Evolutionary conservation across 371 early-diverging fungal genomes (phyloP).

Genomic region (Circinella umbellata): DNA sequence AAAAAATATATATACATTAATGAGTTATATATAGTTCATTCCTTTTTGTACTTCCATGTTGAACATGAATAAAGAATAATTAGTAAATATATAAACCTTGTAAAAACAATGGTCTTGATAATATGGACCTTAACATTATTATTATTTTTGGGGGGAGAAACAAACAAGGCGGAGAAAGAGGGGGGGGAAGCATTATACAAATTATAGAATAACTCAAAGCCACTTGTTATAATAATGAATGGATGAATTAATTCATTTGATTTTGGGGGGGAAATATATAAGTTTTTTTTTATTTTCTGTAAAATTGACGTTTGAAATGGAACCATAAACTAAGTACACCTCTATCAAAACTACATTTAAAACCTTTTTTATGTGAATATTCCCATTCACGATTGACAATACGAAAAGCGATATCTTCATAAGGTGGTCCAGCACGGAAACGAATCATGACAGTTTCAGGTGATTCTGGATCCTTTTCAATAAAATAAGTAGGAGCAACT

Average conservation of each 20-base stretch:
- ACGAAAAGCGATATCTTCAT: constrained; percentile 95
- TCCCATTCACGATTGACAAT: constrained; percentile 97
- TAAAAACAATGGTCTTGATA: neutral
- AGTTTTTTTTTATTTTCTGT: constrained; percentile 62
- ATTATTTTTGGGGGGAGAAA: neutral
- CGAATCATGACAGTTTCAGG: constrained; percentile 83
- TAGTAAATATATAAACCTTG: neutral
- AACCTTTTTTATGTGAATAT: constrained; percentile 89
- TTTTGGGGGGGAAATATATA: too few relatives aligned
- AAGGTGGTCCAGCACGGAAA: constrained; percentile 94
- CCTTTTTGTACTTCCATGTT: too few relatives aligned
- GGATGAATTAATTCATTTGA: too few relatives aligned
- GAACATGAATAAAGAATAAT: neutral
- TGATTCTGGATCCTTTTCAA: constrained; percentile 77
- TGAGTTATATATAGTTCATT: too few relatives aligned
- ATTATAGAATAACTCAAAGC: too few relatives aligned
- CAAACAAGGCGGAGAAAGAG: neutral
- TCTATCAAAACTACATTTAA: constrained; percentile 88
- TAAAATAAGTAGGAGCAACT: constrained; percentile 85
- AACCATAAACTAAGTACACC: constrained; percentile 93
- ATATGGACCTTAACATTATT: constrained; percentile 2
- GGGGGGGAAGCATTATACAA: neutral
- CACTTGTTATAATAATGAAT: too few relatives aligned
- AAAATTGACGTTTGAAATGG: constrained; percentile 88
- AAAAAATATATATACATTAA: too few relatives aligned